Evolutionary conservation across 2,329 filamentous ascomycete genomes (phyloP).

Genomic region (Penicillium brevicompactum): DNA sequence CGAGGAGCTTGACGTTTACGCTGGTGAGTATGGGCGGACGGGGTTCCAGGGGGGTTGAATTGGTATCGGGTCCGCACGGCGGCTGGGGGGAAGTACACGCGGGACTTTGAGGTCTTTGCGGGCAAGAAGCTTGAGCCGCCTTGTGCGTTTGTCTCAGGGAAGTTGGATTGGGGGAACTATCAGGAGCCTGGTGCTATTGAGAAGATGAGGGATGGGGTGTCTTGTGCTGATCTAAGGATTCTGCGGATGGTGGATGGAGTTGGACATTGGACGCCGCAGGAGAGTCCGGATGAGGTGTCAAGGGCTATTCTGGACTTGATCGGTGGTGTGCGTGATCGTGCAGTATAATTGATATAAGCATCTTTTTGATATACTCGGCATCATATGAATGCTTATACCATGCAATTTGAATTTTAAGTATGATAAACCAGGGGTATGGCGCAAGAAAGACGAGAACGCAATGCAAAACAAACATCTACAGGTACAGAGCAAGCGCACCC

Average conservation of each 20-base stretch:
- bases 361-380: no score
- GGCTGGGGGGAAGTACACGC: conserved; percentile 43
- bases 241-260: conserved; percentile 59
- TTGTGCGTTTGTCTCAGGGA: conserved; percentile 62
- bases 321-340: neutral
- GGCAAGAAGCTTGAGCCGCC: conserved; percentile 65
- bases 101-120: conserved; percentile 61
- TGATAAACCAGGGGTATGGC: conserved; percentile 24
- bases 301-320: conserved; percentile 19
- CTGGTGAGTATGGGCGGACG: conserved; percentile 61
- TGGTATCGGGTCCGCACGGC: conserved; percentile 67
- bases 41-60: conserved; percentile 69
- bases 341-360: conserved; percentile 1
- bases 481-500: conserved; percentile 18
- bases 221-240: conserved; percentile 58
- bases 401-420: conserved; percentile 10
- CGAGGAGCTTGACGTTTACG: conserved; percentile 63
- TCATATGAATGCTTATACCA: no score
- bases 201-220: conserved; percentile 49
- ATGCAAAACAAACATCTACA: conserved; percentile 24
- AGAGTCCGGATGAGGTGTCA: conserved; percentile 59
- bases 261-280: conserved; percentile 72
- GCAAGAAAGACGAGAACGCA: conserved; percentile 10
- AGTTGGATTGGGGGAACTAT: conserved; percentile 68
- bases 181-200: conserved; percentile 68